Conservation (phyloP, 768 basidiomycete genomes). For the Daedaleopsis nitida region DNA sequence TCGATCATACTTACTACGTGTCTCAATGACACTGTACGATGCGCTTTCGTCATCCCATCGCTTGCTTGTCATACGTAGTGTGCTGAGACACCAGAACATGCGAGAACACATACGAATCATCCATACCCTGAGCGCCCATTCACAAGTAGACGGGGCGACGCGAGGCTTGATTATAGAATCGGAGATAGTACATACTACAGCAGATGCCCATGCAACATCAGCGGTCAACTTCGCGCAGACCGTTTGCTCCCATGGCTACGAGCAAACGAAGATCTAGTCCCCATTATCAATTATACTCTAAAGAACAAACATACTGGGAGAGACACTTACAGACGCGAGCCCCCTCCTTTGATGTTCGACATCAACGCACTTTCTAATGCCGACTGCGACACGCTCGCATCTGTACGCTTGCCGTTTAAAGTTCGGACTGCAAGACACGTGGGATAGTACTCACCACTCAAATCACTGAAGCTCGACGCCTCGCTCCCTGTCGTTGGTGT, state of each 20-base stretch:
- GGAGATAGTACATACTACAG: not conserved
- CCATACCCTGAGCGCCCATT: no score
- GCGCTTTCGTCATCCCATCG: no score
- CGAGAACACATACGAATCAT: no score
- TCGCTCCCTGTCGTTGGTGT: conserved; percentile 69
- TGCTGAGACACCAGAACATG: no score
- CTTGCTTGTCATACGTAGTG: no score
- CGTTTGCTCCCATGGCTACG: conserved; percentile 23
- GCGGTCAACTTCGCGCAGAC: conserved; percentile 11
- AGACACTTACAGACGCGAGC: conserved; percentile 68
- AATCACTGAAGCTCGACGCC: conserved; percentile 82
- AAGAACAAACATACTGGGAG: not conserved
- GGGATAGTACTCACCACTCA: conserved; percentile 62
- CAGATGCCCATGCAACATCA: not conserved
- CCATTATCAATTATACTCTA: not conserved
- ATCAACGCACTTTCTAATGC: conserved; percentile 79
- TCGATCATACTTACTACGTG: no score
- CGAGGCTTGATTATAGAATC: no score
- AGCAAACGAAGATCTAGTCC: conserved; percentile 26
- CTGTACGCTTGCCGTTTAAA: conserved; percentile 33
- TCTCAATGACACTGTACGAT: no score
- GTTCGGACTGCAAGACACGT: not conserved
- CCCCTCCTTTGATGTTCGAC: conserved; percentile 69
- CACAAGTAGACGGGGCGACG: no score
- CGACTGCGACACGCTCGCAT: conserved; percentile 75